Conservation (phyloP, 1,284 basidiomycete species). For the Fistulina hepatica region DNA sequence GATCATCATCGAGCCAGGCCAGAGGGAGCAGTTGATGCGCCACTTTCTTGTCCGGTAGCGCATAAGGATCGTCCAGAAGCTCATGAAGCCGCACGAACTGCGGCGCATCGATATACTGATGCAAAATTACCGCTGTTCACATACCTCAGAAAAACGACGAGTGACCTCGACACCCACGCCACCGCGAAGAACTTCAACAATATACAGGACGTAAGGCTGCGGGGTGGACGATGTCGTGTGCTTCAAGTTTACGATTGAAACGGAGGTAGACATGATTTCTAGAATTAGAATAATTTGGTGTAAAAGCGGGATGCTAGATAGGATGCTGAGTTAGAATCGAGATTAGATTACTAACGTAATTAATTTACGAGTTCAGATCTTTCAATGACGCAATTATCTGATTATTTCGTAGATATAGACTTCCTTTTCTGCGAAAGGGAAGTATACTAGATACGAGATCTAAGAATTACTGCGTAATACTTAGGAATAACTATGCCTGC, state of each 20-base stretch:
- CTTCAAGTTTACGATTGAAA: slow-evolving; percentile 27
- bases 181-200: slow-evolving; percentile 26
- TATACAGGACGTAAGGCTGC: slow-evolving; percentile 38
- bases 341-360: too few relatives aligned
- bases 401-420: too few relatives aligned
- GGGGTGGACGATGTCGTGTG: slow-evolving; percentile 43
- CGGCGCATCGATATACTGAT: slow-evolving; percentile 2
- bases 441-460: too few relatives aligned
- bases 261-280: slow-evolving; percentile 5
- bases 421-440: too few relatives aligned
- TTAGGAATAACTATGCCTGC: too few relatives aligned
- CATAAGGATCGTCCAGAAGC: slow-evolving; percentile 27
- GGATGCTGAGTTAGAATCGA: too few relatives aligned
- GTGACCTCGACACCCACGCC: slow-evolving; percentile 25
- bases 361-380: too few relatives aligned
- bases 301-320: neutral
- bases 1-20: slow-evolving; percentile 41
- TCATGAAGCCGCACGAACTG: slow-evolving; percentile 35
- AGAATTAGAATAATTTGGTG: too few relatives aligned
- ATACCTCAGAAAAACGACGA: slow-evolving; percentile 41
- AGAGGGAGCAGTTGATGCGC: slow-evolving; percentile 37
- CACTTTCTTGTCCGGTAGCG: slow-evolving; percentile 39
- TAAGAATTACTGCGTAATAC: too few relatives aligned
- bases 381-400: too few relatives aligned
- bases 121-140: slow-evolving; percentile 6